These are phyloP conservation scores for Theobroma cacao DNA, from an alignment of 345 rosid genomes.

Conservation along the genomic window DNA sequence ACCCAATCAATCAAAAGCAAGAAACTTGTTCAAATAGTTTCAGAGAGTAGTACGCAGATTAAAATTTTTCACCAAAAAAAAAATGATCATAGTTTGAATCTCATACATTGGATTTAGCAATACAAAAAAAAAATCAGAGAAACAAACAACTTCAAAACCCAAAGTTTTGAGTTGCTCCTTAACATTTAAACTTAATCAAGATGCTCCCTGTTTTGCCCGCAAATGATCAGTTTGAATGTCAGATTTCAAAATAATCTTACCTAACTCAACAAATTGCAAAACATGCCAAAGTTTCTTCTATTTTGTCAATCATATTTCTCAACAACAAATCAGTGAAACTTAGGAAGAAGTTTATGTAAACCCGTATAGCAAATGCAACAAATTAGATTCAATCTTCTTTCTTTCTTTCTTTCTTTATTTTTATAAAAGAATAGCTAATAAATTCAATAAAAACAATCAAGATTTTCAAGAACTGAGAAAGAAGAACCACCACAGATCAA, in stretches of 20 bases:
- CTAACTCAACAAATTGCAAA: background rate
- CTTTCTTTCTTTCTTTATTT: background rate
- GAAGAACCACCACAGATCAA: slow-evolving; percentile 17
- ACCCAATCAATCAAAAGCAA: background rate
- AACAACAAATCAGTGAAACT: background rate
- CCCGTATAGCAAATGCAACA: background rate
- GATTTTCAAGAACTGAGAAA: background rate
- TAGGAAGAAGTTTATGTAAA: background rate
- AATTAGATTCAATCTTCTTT: background rate
- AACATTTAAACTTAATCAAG: background rate
- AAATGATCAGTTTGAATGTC: background rate
- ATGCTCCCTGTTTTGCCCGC: background rate
- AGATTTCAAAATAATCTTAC: background rate
- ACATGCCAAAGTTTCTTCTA: background rate
- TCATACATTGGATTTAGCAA: background rate
- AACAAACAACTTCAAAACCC: background rate
- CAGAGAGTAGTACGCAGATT: background rate
- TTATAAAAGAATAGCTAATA: background rate
- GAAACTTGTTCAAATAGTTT: background rate
- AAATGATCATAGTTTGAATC: background rate
- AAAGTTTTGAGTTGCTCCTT: background rate
- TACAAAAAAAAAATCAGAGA: background rate
- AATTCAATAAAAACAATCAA: background rate
- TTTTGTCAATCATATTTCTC: background rate
- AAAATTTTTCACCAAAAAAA: background rate